Evolutionary conservation across 1,284 basidiomycete genomes (phyloP), one percentile per base, ranked within the genome.

Genomic region (Taiwanofungus camphoratus): DNA sequence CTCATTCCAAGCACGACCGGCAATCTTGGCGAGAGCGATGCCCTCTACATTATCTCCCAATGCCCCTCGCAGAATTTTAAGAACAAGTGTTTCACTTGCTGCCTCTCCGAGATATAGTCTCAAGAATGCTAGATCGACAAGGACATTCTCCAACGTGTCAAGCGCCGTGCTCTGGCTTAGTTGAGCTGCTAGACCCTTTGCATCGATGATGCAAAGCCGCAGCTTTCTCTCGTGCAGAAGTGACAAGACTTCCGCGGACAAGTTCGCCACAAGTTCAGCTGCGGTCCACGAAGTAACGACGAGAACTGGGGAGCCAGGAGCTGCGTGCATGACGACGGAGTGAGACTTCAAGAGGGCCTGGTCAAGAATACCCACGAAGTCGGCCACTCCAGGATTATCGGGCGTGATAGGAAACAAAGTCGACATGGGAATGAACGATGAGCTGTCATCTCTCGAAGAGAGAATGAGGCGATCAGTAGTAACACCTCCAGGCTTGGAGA

Each of bases 321-420:
- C 79, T 5, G 80, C 79, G 45, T 78, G 71, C 18, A 73, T 65
- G 30, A 87, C 54, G 16, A 87, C 46, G 3, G 73, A 69, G 52
- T 90, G 86, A 0, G 82, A 75, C 54, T 79, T 85, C 42, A 90
- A 66, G 15, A 90, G 64, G 21, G 57, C 65, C 30, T 77, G 73
- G 45, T 90, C 87, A 16, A 86, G 63, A n/a, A 88, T 63, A n/a
- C 74, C 82, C 34, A 82, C 59, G 58, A 88, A 84, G 60, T 87
- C 82, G 1, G 75, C 69, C 37, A 66, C 65, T n/a, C 78, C 76
- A 0, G 48, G 41, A 42, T 65, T 66, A 6, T 58, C 52, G n/a
- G 60, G 56, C n/a, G 71, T 72, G 32, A 81, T 61, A 15, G 81
- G 78, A 9, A 85, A 54, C 5, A 63, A 53, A 30, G 73, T 52